Base-by-base conservation (phyloP, 2,329 filamentous ascomycete genomes). In the Amesomyces nigricolor region DNA sequence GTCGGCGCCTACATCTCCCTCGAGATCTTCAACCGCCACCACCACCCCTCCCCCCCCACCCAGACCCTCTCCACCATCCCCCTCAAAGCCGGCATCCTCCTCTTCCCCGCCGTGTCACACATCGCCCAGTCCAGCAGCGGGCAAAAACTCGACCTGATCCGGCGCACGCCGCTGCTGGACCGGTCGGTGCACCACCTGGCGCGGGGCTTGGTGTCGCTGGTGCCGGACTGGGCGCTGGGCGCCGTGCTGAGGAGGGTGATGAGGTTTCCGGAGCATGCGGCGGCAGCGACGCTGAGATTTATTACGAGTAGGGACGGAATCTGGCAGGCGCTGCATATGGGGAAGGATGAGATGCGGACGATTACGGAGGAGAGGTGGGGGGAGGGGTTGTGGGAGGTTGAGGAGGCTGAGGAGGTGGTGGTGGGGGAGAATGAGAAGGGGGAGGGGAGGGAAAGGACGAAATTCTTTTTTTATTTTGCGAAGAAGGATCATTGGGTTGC, bases 51-150 rank as follows among this genome's bases (percentile, higher is more conserved):
- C 10, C 10, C n/a, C 26, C 8, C 5, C 38, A 16, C 26, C 38
- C 52, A 16, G 1, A 1, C 17, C 0, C 54, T 64, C 11, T 67
- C 67, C n/a, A 65, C 70, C 45, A 65, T 78, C n/a, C 67, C 65
- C 10, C 70, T 83, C 19, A 67, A 66, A 37, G 72, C 76, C 29
- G 86, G 78, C 1, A 75, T 90, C 42, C 74, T 91, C 54, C 75
- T 91, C 16, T 90, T 90, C 66, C 87, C 88, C 1, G 89, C 88
- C 1, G 78, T 91, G 38, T 78, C 84, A n/a, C 80, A 89, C 69
- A 84, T 91, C 59, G 81, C 82, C 9, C 70, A 73, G 54, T 88
- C 84, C 1, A 75, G 79, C 0, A 82, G 75, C 29, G 88, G 87
- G 1, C 70, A 70, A 53, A 78, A 77, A 47, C 70, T 85, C 39